Evolutionary conservation across 805 yeast genomes (phyloP), one percentile per base, ranked within the genome.

Genomic region (Cyberlindnera euphorbiae): DNA sequence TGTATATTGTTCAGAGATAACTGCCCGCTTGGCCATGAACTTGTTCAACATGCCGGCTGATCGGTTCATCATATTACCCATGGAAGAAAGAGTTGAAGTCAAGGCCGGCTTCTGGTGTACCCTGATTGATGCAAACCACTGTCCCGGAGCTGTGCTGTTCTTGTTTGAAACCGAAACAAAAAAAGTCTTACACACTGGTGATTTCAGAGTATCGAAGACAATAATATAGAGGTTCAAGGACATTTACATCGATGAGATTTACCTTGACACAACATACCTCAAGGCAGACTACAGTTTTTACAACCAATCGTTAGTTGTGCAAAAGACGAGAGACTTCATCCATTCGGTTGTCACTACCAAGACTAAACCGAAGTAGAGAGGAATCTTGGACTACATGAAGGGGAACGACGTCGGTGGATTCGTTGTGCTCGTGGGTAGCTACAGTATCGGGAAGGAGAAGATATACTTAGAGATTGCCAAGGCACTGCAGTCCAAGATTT

Each of bases 71-170:
- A 51, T 53, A 3, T 44, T 77, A 3, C 71, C 72, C 1, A 59
- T 75, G 46, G 6, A 62, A 60, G 25, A 30, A 19, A 28, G 27
- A 19, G 36, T 14, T 3, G 34, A 33, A 17, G 33, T 47, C n/a
- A 24, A 17, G 0, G 69, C 75, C 12, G 61, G 60, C 14, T 63
- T 72, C 0, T 66, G 66, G 24, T 88, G 87, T 0, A 72, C 78
- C 0, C 64, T 79, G 10, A 59, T 82, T 6, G 88, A 85, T 47
- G 98, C 97, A 0, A 90, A 93, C 49, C 98, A 93, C 60, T 93
- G 98, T 59, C 98, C 98, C 1, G 98, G 98, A 2, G 86, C 97
- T 3, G 86, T 77, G 0, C 73, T 93, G 0, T 83, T 89, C 41
- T 59, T 88, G 10, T 82, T 86, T 49, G 81, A 79, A 49, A 30